Base-by-base conservation (phyloP, 495 filamentous ascomycete species). In the Cercophora samala region DNA sequence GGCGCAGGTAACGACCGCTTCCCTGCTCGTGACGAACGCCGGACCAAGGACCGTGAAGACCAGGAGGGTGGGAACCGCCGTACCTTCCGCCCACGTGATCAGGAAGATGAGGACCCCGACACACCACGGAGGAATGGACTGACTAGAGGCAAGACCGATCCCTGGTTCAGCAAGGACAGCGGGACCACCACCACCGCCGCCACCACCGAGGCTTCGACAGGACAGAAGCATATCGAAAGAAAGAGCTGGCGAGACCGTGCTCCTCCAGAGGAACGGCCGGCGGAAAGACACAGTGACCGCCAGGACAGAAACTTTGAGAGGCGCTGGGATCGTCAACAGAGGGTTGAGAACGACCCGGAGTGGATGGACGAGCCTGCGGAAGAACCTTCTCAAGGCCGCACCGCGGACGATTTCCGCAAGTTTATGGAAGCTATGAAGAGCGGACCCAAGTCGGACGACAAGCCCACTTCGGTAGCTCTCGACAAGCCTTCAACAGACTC, bases 351-450 rank as follows among this genome's bases (percentile, higher is more conserved):
- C 69, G 92, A 96, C 60, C 92, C 91, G 51, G 93, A 95, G 74
- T 93, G 90, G 91, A 79, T 94, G 77, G 92, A 95, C 74, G 87
- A 91, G 64, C 89, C 88, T 42, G 86, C 87, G 52, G 91, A 90
- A 60, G 86, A 89, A 60, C 89, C 89, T 68, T 75, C 83, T 56
- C 86, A 87, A 64, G 87, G 83, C 19, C 91, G 90, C 73, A 96
- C 91, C 11, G 89, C 91, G 73, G 93, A 96, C 72, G 93, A 98
- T 64, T 98, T 99, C 76, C 90, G 97, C 77, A 90, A 89, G 66
- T 99, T 96, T 87, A 97, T 97, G 79, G 91, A 95, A 69, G 82
- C 80, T 60, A 96, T 96, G 93, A 97, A 94, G 51, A 66, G 62
- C 69, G 70, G 73, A 1, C 53, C 71, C 73, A 74, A 76, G 65